Percentiles rank a stretch among this genome's conserved stretches.
Evolutionary conservation across 257 asterid genomes (phyloP).

Genomic region (Solanum medicagineum): DNA sequence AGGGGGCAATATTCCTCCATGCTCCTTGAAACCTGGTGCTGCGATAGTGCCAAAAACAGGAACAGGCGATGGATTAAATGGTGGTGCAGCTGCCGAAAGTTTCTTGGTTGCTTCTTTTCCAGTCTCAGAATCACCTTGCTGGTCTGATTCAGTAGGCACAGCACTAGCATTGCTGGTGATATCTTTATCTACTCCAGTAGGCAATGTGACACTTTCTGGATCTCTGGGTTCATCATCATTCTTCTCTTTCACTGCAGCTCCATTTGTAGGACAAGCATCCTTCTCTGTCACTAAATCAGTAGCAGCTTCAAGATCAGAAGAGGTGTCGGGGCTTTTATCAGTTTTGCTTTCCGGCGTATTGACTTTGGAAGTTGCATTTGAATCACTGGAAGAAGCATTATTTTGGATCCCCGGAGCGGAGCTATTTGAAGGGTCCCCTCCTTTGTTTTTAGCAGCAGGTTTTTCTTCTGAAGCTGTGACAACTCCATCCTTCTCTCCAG

Average conservation of each 20-base stretch:
- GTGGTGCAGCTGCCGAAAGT: constrained; percentile 83
- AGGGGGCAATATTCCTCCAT: constrained; percentile 68
- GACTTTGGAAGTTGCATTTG: constrained; percentile 6
- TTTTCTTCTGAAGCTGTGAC: constrained; percentile 6
- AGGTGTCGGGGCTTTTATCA: constrained; percentile 5
- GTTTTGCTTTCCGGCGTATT: constrained; percentile 9
- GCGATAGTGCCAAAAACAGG: constrained; percentile 52
- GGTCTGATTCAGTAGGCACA: constrained; percentile 28
- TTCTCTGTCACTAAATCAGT: constrained; percentile 10
- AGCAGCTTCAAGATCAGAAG: constrained; percentile 7
- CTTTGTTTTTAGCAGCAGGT: constrained; percentile 14
- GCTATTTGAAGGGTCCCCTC: constrained; percentile 4
- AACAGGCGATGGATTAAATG: constrained; percentile 50
- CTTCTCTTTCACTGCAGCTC: constrained; percentile 6
- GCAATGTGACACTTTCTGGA: not conserved
- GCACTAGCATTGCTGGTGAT: constrained; percentile 6
- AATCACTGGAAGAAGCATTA: constrained; percentile 10
- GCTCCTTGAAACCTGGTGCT: constrained; percentile 44
- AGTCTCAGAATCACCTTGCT: constrained; percentile 33
- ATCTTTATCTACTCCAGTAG: constrained; percentile 22
- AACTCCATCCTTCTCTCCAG: constrained; percentile 16
- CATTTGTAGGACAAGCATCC: constrained; percentile 13
- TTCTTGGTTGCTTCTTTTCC: constrained; percentile 57
- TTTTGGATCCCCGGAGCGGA: constrained; percentile 10
- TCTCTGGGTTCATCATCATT: constrained; percentile 4